phyloP scores from a whole-genome alignment of 2,329 filamentous ascomycete genomes.

The Talaromyces amestolkiae region DNA sequence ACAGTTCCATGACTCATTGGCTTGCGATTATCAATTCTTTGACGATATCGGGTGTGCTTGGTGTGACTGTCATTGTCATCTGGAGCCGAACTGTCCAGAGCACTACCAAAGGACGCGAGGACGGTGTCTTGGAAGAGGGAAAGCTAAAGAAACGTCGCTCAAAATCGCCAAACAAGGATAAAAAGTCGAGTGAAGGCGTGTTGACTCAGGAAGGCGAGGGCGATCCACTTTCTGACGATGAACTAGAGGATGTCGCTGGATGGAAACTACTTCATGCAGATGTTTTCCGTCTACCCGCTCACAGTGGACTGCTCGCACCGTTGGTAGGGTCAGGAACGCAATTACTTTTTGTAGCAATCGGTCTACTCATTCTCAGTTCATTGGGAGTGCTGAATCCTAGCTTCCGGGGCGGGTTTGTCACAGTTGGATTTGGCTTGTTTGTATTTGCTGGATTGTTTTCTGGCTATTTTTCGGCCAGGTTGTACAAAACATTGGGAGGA shows the following conservation, averaged over 20 bases:
- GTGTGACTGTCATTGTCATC: conserved; percentile 76
- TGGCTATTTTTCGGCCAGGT: conserved; percentile 78
- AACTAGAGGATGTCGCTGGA: conserved; percentile 75
- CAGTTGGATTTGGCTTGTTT: conserved; percentile 78
- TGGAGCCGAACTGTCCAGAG: conserved; percentile 72
- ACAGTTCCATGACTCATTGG: conserved; percentile 80
- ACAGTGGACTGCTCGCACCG: conserved; percentile 72
- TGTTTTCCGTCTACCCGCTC: conserved; percentile 72
- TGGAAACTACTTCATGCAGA: conserved; percentile 90
- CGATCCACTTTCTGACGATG: conserved; percentile 65
- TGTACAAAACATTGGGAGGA: conserved; percentile 82
- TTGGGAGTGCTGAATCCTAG: conserved; percentile 79
- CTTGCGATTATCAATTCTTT: conserved; percentile 84
- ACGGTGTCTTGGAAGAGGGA: conserved; percentile 64
- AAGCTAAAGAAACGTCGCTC: conserved; percentile 54
- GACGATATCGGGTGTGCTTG: conserved; percentile 76
- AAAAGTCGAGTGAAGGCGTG: conserved; percentile 49
- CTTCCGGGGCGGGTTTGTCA: conserved; percentile 86
- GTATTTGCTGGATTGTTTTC: conserved; percentile 80
- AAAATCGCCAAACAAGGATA: conserved; percentile 48
- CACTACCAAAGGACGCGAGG: conserved; percentile 73
- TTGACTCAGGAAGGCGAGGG: conserved; percentile 59
- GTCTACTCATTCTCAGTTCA: conserved; percentile 69
- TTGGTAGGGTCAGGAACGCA: conserved; percentile 84
- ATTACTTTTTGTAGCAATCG: conserved; percentile 75